These are phyloP conservation scores for Syzygium jambos DNA, from an alignment of 345 rosid genomes.

Conservation along the genomic window DNA sequence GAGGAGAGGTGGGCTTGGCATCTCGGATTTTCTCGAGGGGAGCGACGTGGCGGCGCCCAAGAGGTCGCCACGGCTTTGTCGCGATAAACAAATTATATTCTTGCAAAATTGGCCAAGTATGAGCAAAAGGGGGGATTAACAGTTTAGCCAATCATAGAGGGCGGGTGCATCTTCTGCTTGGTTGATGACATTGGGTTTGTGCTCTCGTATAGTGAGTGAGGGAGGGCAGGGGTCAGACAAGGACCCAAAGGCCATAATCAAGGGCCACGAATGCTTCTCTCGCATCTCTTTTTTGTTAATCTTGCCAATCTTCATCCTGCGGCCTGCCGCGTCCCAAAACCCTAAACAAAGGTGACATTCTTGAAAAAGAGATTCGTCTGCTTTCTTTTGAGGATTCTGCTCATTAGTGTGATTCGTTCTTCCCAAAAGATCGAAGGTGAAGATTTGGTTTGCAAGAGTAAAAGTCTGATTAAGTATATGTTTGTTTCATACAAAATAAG, in stretches of 20 bases:
- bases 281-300: neutral
- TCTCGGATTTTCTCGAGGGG: neutral
- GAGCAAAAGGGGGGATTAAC: neutral
- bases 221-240: neutral
- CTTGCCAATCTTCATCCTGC: neutral
- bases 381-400: neutral
- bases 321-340: constrained; percentile 1
- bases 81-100: neutral
- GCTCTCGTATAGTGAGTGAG: neutral
- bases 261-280: neutral
- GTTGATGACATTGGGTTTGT: neutral
- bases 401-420: neutral
- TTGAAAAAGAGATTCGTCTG: neutral
- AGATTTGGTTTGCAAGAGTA: neutral
- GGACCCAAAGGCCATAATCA: neutral
- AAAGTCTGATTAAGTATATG: neutral
- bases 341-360: neutral
- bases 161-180: neutral
- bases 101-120: neutral
- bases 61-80: neutral
- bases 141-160: neutral
- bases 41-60: neutral
- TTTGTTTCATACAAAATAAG: too few relatives aligned
- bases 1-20: neutral
- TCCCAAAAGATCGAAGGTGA: neutral